These are phyloP conservation scores for Trichoderma reesei DNA, from an alignment of 495 filamentous ascomycete species.

Conservation along the genomic window DNA sequence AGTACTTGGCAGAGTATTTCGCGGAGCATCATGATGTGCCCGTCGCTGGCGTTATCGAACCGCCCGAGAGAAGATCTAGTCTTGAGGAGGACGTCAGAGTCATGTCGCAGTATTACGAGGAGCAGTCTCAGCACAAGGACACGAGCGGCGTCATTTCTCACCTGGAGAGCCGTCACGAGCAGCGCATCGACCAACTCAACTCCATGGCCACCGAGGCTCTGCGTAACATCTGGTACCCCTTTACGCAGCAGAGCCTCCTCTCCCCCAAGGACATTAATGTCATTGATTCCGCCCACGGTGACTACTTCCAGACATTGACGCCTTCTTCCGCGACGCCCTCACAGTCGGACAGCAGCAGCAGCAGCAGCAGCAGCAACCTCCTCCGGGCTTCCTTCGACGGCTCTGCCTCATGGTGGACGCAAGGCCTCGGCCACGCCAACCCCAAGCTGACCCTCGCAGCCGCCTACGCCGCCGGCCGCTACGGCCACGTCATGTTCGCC, in stretches of 20 bases:
- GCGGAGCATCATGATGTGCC: conserved; percentile 40
- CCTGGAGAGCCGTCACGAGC: conserved; percentile 38
- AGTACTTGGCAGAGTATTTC: conserved; percentile 57
- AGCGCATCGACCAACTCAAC: conserved; percentile 45
- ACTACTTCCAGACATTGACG: conserved; percentile 56
- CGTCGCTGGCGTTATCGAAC: conserved; percentile 41
- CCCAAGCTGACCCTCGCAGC: conserved; percentile 55
- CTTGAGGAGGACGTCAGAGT: conserved; percentile 34
- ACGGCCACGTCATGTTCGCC: conserved; percentile 79
- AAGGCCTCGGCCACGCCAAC: conserved; percentile 69
- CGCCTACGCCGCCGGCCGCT: conserved; percentile 70
- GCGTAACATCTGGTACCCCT: conserved; percentile 66
- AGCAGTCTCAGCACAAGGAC: conserved; percentile 22
- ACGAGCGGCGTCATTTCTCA: conserved; percentile 30
- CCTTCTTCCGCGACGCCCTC: neutral
- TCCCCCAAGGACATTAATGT: conserved; percentile 47
- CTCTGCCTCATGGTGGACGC: conserved; percentile 81
- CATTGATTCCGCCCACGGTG: conserved; percentile 67
- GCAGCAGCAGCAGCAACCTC: conserved; percentile 17
- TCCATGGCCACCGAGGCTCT: conserved; percentile 48
- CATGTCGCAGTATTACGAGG: conserved; percentile 54
- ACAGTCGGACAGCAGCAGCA: too few relatives aligned
- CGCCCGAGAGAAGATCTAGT: conserved; percentile 32
- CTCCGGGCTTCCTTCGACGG: conserved; percentile 61
- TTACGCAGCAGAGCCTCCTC: conserved; percentile 64